Evolutionary conservation across 257 asterid species (phyloP).

Genomic region (Nyctanthes arbortristis): DNA sequence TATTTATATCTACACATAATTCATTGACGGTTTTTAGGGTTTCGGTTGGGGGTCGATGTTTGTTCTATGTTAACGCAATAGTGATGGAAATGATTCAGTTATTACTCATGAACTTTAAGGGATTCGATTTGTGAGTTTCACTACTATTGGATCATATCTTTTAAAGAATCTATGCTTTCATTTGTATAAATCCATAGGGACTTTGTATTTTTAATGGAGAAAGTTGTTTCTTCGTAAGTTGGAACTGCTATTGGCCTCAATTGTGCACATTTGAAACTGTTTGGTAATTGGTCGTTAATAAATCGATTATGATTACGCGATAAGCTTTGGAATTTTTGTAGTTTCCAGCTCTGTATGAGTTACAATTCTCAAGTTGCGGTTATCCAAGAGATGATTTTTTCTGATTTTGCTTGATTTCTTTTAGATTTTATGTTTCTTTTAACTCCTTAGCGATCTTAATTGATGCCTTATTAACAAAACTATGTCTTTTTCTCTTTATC

Average conservation of each 20-base stretch:
- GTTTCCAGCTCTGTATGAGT: constrained; percentile 10
- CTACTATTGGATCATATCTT: background rate
- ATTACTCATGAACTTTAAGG: background rate
- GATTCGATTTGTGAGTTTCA: background rate
- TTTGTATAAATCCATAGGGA: background rate
- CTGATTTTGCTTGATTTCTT: background rate
- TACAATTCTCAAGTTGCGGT: constrained; percentile 2
- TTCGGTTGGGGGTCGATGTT: constrained; percentile 18
- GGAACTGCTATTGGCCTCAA: constrained; percentile 17
- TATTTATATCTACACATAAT: constrained; percentile 8
- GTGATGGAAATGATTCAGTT: background rate
- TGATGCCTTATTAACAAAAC: constrained; percentile 14
- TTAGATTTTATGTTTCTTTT: background rate
- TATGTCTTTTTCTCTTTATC: constrained; percentile 13
- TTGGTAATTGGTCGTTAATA: constrained; percentile 11
- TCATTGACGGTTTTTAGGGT: constrained; percentile 12
- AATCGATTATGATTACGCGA: no score
- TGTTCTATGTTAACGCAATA: constrained; percentile 39
- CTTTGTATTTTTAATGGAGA: background rate
- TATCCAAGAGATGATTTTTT: constrained; percentile 17
- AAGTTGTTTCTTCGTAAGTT: background rate
- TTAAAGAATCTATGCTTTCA: background rate
- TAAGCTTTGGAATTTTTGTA: background rate
- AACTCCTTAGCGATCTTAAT: constrained; percentile 9
- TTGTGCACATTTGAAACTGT: background rate